phyloP scores from a whole-genome alignment of 345 rosid genomes.

The Trapa incisa region DNA sequence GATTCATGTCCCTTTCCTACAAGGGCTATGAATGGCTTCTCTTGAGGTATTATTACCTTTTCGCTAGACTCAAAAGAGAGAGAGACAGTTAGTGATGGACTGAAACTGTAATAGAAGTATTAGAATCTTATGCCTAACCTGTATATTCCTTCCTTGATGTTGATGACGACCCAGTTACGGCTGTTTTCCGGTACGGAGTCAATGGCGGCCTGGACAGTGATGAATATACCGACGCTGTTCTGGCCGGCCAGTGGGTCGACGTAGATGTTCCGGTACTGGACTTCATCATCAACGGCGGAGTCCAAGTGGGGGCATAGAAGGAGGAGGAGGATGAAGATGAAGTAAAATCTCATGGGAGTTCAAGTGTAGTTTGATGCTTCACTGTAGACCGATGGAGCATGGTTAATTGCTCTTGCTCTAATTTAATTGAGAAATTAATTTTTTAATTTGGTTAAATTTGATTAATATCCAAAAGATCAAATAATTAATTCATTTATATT shows the following conservation, averaged over 20 bases:
- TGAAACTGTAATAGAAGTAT: neutral
- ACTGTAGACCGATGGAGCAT: too few relatives aligned
- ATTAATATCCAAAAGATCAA: too few relatives aligned
- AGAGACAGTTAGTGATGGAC: neutral
- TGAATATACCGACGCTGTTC: conserved; percentile 2
- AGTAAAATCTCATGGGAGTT: too few relatives aligned
- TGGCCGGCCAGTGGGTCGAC: conserved; percentile 11
- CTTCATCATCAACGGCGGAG: neutral
- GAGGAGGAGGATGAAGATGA: too few relatives aligned
- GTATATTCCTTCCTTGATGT: conserved; percentile 9
- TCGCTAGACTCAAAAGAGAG: conserved; percentile 26
- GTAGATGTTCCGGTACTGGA: neutral
- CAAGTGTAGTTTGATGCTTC: too few relatives aligned
- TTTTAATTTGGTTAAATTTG: too few relatives aligned
- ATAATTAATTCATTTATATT: too few relatives aligned
- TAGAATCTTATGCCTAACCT: neutral
- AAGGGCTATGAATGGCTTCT: conserved; percentile 51
- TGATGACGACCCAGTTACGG: conserved; percentile 9
- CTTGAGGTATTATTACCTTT: conserved; percentile 50
- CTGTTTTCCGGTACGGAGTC: conserved; percentile 9
- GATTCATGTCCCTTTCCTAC: conserved; percentile 39
- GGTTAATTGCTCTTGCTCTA: too few relatives aligned
- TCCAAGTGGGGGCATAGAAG: too few relatives aligned
- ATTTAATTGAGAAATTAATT: too few relatives aligned
- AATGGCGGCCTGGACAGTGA: conserved; percentile 13